Percentiles rank a stretch among this genome's conserved stretches.
Conservation (phyloP, 805 yeast species). For the Teunomyces aglyptinius region DNA sequence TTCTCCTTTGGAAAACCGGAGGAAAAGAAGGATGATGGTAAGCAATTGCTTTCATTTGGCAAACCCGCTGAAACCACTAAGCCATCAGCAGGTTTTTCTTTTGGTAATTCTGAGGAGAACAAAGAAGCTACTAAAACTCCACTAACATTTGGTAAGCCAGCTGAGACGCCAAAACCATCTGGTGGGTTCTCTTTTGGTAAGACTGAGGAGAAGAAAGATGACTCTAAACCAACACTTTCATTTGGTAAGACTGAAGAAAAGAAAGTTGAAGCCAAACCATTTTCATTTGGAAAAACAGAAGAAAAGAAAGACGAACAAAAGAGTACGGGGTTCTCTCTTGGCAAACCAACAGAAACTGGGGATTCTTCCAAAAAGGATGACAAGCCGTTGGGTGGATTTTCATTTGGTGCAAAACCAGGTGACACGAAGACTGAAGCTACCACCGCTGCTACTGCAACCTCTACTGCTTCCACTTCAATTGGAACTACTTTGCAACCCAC, state of each 20-base stretch:
- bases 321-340: conserved; percentile 13
- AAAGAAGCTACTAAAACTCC: conserved; percentile 13
- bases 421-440: conserved; percentile 7
- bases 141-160: conserved; percentile 2
- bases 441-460: conserved; percentile 6
- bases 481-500: conserved; percentile 45
- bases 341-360: conserved; percentile 19
- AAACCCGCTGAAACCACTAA: conserved; percentile 2
- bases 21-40: conserved; percentile 5
- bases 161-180: not conserved
- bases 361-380: conserved; percentile 23
- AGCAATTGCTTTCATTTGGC: conserved; percentile 10
- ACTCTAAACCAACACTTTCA: not conserved
- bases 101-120: conserved; percentile 20
- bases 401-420: conserved; percentile 21
- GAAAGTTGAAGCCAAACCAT: not conserved
- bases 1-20: conserved; percentile 8
- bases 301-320: not conserved
- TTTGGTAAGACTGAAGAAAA: not conserved
- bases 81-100: conserved; percentile 13
- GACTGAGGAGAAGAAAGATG: not conserved
- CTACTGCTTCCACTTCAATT: conserved; percentile 18
- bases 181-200: not conserved
- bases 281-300: not conserved
- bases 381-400: conserved; percentile 15